Evolutionary conservation across 78 protist species (phyloP), one percentile per base, ranked within the genome.

Genomic region (Pirum gemmata): DNA sequence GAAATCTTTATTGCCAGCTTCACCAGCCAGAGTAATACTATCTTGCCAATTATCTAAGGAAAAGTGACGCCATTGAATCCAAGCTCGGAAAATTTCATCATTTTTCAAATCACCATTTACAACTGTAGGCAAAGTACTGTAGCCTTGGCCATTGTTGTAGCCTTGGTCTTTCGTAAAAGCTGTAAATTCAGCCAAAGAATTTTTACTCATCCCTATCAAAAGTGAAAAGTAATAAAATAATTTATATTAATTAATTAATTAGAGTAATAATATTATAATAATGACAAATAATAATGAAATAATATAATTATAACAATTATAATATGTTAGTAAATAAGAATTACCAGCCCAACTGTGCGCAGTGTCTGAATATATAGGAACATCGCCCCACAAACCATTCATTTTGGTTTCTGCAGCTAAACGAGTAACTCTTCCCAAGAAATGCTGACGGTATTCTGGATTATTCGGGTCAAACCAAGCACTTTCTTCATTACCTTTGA

Each of bases 381-480:
- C 86, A 39, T 82, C 86, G 61, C 79, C 86, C 86, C 86, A 82
- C 29, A 36, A 39, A 61, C 86, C 86, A 35, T 21, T n/a, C 5
- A 82, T 26, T n/a, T 82, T 37, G 5, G 86, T 82, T 21, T 31
- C 21, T 18, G 5, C n/a, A 29, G 86, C 86, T 18, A 82, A 82
- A 40, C 34, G n/a, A 40, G 25, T 31, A 21, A 82, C 36, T 18
- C 86, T 25, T 31, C 61, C 26, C 82, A 78, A 27, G 26, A 78
- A 78, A 37, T 51, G 38, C 82, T 29, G 26, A 0, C 82, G 82
- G 82, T 78, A 37, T 31, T 31, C 27, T 39, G 35, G 78, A 78
- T 37, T 37, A 25, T 51, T 51, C 26, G 82, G 78, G 26, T 51
- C 82, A 78, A 78, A 78, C 82, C 82, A 78, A 26, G 82, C 35